These are phyloP conservation scores for Astragalus glycyphyllos DNA, from an alignment of 306 rosid genomes.

Conservation along the genomic window DNA sequence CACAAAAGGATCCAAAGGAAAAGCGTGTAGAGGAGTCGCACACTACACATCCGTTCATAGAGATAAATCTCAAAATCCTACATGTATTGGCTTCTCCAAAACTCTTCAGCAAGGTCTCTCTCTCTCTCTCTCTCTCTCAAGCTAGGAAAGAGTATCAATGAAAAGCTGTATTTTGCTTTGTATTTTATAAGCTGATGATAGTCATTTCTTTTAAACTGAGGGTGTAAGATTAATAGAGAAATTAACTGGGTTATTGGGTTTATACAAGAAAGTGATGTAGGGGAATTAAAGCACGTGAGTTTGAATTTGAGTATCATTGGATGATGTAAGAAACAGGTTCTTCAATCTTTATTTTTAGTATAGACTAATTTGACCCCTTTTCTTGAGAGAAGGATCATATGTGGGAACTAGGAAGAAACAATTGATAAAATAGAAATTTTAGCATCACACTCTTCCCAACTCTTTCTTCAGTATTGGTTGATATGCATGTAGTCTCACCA, in stretches of 20 bases:
- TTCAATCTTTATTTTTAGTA: neutral
- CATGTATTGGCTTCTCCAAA: slow-evolving; percentile 71
- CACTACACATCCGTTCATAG: slow-evolving; percentile 72
- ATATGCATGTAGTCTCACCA: too few species aligned
- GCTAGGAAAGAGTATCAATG: neutral
- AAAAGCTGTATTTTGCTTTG: neutral
- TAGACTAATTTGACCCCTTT: too few species aligned
- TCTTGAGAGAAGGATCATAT: too few species aligned
- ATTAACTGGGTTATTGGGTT: neutral
- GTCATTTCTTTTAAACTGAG: neutral
- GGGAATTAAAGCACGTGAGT: neutral
- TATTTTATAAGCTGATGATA: neutral
- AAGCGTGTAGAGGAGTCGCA: slow-evolving; percentile 80
- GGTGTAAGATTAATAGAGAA: neutral
- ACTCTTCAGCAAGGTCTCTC: slow-evolving; percentile 65
- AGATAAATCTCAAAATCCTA: slow-evolving; percentile 69
- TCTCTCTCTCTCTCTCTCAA: neutral
- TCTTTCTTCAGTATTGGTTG: too few species aligned
- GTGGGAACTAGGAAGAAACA: slow-evolving; percentile 13
- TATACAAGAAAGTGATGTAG: neutral
- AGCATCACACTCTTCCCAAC: too few species aligned
- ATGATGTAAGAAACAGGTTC: slow-evolving; percentile 8
- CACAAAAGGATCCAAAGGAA: slow-evolving; percentile 51
- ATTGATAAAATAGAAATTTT: neutral
- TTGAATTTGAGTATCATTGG: slow-evolving; percentile 6